Evolutionary conservation across 192 early-diverging fungal genomes (phyloP), one percentile per base, ranked within the genome.

Genomic region (Coemansia sp.): DNA sequence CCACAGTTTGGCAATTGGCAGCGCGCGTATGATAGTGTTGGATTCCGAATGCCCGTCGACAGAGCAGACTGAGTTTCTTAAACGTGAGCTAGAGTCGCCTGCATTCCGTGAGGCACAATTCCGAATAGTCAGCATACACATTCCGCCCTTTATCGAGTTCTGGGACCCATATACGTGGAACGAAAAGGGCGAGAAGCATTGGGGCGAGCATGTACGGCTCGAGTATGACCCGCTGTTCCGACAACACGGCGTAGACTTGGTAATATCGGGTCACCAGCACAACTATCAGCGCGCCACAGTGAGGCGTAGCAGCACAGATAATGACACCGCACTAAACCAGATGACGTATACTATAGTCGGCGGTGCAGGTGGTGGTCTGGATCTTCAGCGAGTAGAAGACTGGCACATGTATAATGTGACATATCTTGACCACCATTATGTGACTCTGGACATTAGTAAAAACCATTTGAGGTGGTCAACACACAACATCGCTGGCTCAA

Each of bases 181-280:
- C 52, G 60, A 84, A n/a, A 78, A 83, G 46, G 72, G 81, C 33
- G 83, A 90, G 50, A 83, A 81, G 52, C 73, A 87, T 52, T 90
- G 89, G 89, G 86, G 86, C 10, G 74, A 82, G 23, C 87, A 89
- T 66, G 67, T 90, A 0, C 71, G 84, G 23, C 59, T 82, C 3
- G 81, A 86, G 18, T 90, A 82, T 55, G 87, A 86, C 10, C 76
- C 81, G 9, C 51, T 89, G 37, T 90, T 90, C 64, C 81, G 85
- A 43, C 52, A 80, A 24, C 55, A 85, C 51, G 66, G 72, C n/a
- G 87, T 90, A 2, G 89, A 90, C 57, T 56, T 90, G 33, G 86
- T 90, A 7, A 83, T 90, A 17, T 89, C 87, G 5, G 89, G 89
- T 4, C 89, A 90, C 54, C 89, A 90, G 57, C 89, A 90, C 61